A percentile compares a stretch with the other conserved stretches of the same genome.
phyloP scores from a whole-genome alignment of 495 filamentous ascomycete genomes.

The Penicillium coprophilum region DNA sequence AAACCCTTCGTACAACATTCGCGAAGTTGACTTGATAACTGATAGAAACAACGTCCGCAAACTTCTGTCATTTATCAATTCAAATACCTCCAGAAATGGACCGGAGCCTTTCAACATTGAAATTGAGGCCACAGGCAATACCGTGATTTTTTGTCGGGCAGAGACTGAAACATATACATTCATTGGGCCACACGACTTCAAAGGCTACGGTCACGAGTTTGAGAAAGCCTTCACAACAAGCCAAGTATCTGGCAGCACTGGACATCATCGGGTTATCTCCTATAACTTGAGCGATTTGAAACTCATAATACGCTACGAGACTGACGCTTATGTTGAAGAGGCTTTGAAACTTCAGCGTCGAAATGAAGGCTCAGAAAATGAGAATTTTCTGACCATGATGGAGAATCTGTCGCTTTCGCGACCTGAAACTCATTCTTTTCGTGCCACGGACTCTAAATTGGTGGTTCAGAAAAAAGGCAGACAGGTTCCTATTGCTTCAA shows the following conservation, averaged over 20 bases:
- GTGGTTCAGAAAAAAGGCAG: too few species aligned
- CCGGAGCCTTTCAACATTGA: slow-evolving; percentile 39
- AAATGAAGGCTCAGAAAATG: too few species aligned
- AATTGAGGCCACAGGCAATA: slow-evolving; percentile 41
- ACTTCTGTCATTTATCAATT: slow-evolving; percentile 48
- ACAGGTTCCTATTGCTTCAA: too few species aligned
- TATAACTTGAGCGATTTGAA: slow-evolving; percentile 27
- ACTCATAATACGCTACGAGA: not conserved
- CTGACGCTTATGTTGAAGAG: not conserved
- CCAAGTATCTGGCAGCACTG: slow-evolving; percentile 39
- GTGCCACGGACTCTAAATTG: too few species aligned
- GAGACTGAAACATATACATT: slow-evolving; percentile 32
- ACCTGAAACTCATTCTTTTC: too few species aligned
- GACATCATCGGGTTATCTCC: slow-evolving; percentile 49
- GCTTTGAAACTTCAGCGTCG: too few species aligned
- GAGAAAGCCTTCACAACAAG: slow-evolving; percentile 49
- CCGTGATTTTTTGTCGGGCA: slow-evolving; percentile 41
- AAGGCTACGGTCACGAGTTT: slow-evolving; percentile 49
- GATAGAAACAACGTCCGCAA: slow-evolving; percentile 56
- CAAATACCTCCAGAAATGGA: slow-evolving; percentile 10
- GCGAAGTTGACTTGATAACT: slow-evolving; percentile 45
- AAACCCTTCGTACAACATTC: slow-evolving; percentile 45
- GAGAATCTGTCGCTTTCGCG: too few species aligned
- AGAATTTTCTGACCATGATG: too few species aligned
- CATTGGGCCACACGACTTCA: slow-evolving; percentile 38